Conservation (phyloP, 257 asterid species). For the Nicotiana undulata region DNA sequence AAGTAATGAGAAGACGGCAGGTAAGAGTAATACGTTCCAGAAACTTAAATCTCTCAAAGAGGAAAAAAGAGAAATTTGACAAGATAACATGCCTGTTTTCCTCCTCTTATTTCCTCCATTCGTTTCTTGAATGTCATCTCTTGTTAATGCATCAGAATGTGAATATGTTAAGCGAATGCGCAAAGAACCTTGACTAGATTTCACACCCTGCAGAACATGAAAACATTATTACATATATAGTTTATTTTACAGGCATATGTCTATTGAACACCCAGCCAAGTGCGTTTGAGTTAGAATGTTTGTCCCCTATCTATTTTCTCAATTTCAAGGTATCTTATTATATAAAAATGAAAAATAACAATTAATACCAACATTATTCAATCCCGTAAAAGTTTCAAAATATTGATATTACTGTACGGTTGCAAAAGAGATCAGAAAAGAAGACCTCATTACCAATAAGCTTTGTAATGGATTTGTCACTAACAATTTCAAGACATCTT, state of each 20-base stretch:
- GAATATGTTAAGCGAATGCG: slow-evolving; percentile 60
- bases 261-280: background rate
- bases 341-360: background rate
- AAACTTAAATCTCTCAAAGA: background rate
- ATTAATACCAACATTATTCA: background rate
- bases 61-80: background rate
- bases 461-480: slow-evolving; percentile 45
- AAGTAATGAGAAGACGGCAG: background rate
- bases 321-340: background rate
- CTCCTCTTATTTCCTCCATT: slow-evolving; percentile 70
- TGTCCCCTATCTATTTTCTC: background rate
- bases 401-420: background rate
- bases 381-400: background rate
- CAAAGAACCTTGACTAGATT: slow-evolving; percentile 42
- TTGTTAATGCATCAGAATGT: slow-evolving; percentile 32
- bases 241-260: background rate
- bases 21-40: background rate
- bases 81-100: slow-evolving; percentile 36
- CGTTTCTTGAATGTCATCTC: slow-evolving; percentile 23
- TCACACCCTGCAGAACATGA: slow-evolving; percentile 50
- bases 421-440: slow-evolving; percentile 1
- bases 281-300: background rate
- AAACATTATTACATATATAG: slow-evolving; percentile 4
- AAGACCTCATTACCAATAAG: slow-evolving; percentile 44
- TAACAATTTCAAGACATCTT: slow-evolving; percentile 64